Evolutionary conservation across 129 eudicot species (phyloP).

Genomic region (Gnaphalium uliginosum): DNA sequence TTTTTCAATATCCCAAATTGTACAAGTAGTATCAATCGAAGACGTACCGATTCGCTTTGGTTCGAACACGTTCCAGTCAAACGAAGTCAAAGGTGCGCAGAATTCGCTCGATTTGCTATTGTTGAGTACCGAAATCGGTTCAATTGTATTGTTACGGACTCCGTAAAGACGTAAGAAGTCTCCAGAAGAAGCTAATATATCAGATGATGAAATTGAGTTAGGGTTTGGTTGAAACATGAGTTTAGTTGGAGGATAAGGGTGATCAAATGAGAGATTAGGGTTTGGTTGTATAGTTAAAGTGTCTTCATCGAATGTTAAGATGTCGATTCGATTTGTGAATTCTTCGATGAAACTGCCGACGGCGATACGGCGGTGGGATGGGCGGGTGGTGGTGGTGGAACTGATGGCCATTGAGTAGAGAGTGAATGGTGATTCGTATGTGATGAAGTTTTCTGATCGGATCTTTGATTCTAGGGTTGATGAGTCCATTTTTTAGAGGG

Average conservation of each 20-base stretch:
- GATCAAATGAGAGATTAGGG: conserved; percentile 56
- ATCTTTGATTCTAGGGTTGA: conserved; percentile 47
- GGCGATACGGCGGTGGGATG: conserved; percentile 48
- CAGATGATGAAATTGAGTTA: conserved; percentile 3
- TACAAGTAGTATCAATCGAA: conserved; percentile 66
- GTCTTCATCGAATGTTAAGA: conserved; percentile 54
- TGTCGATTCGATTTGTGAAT: conserved; percentile 54
- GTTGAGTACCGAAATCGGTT: conserved; percentile 45
- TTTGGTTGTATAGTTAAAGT: conserved; percentile 39
- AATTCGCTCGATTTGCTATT: conserved; percentile 63
- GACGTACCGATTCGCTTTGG: conserved; percentile 66
- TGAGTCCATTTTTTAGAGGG: conserved; percentile 33
- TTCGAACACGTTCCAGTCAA: conserved; percentile 73
- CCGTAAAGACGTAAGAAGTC: conserved; percentile 65
- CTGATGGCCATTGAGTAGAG: conserved; percentile 75
- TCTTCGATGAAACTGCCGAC: conserved; percentile 82
- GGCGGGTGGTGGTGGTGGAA: conserved; percentile 27
- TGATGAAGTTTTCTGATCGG: conserved; percentile 39
- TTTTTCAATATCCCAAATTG: conserved; percentile 61
- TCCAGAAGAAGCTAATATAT: conserved; percentile 66
- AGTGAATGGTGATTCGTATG: conserved; percentile 53
- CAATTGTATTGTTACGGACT: conserved; percentile 36
- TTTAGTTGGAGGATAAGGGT: conserved; percentile 86
- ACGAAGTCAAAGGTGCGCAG: conserved; percentile 69
- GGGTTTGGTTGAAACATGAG: conserved; percentile 65